A percentile compares a stretch with the other conserved stretches of the same genome.
phyloP scores from a whole-genome alignment of 2,329 filamentous ascomycete genomes.

The Aspergillus amoenus region DNA sequence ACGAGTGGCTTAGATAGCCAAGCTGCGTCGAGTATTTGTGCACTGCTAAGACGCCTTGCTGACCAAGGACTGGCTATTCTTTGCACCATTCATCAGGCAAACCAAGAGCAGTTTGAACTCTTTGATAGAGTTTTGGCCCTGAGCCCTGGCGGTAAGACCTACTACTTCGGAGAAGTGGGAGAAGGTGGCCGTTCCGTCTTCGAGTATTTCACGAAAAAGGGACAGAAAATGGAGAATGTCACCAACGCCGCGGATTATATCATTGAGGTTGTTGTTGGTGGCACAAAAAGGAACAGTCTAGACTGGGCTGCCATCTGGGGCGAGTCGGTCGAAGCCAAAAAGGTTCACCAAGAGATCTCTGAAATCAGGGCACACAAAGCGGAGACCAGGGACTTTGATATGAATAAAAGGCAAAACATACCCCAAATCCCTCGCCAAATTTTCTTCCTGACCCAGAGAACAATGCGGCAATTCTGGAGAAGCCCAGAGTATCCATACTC shows the following conservation, averaged over 20 bases:
- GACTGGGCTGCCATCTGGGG: slow-evolving; percentile 71
- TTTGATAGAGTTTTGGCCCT: slow-evolving; percentile 69
- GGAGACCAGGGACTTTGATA: slow-evolving; percentile 31
- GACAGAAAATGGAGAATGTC: slow-evolving; percentile 59
- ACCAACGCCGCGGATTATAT: slow-evolving; percentile 63
- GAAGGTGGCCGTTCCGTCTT: slow-evolving; percentile 61
- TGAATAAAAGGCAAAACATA: neutral
- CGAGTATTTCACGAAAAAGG: slow-evolving; percentile 63
- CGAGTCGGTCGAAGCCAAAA: slow-evolving; percentile 57
- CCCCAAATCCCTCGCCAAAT: slow-evolving; percentile 61
- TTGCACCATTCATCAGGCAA: slow-evolving; percentile 69
- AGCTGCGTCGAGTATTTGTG: slow-evolving; percentile 62
- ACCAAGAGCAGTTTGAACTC: slow-evolving; percentile 60
- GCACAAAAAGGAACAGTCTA: slow-evolving; percentile 49
- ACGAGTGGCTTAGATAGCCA: slow-evolving; percentile 66
- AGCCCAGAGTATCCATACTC: slow-evolving; percentile 72
- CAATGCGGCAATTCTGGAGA: slow-evolving; percentile 69
- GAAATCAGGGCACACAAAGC: slow-evolving; percentile 51
- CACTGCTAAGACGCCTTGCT: slow-evolving; percentile 62
- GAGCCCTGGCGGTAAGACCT: slow-evolving; percentile 64
- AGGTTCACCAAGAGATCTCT: slow-evolving; percentile 62
- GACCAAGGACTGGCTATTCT: slow-evolving; percentile 64
- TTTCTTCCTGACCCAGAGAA: slow-evolving; percentile 63
- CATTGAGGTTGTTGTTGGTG: slow-evolving; percentile 58
- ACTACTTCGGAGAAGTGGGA: slow-evolving; percentile 68